Evolutionary conservation across 2,329 filamentous ascomycete species (phyloP).

Genomic region (Calonectria ilicicola): DNA sequence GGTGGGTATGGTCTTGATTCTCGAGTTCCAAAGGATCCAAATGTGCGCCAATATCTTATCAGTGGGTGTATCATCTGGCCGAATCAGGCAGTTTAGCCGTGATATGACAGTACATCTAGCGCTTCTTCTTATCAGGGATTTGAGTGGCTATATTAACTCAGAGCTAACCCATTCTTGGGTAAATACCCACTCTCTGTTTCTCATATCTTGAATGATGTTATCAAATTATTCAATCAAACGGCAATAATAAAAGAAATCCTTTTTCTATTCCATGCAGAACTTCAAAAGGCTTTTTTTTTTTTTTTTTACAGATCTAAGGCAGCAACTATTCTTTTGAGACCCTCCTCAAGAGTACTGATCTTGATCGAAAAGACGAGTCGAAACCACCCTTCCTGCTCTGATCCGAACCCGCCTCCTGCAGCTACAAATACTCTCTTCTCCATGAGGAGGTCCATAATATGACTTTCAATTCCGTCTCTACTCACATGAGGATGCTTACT

Average conservation of each 20-base stretch:
- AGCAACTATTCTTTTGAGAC: neutral
- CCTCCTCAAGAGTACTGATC: neutral
- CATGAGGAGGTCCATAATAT: neutral
- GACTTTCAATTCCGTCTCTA: neutral
- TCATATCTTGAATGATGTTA: too few species aligned
- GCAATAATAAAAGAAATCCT: too few species aligned
- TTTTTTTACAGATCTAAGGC: neutral
- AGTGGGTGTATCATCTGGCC: neutral
- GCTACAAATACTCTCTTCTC: neutral
- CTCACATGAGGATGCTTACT: neutral
- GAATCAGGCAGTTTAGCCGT: neutral
- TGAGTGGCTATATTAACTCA: neutral
- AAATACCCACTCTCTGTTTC: neutral
- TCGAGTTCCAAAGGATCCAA: neutral
- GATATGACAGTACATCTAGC: neutral
- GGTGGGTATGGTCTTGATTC: neutral
- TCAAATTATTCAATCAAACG: too few species aligned
- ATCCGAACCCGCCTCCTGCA: neutral
- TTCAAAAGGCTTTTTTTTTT: too few species aligned
- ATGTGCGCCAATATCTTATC: neutral
- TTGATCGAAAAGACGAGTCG: neutral
- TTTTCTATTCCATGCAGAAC: too few species aligned
- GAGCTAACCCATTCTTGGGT: neutral
- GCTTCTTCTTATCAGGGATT: neutral
- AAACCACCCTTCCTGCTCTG: neutral